Conservation (phyloP, 345 rosid genomes). For the Eucalyptus paniculata region DNA sequence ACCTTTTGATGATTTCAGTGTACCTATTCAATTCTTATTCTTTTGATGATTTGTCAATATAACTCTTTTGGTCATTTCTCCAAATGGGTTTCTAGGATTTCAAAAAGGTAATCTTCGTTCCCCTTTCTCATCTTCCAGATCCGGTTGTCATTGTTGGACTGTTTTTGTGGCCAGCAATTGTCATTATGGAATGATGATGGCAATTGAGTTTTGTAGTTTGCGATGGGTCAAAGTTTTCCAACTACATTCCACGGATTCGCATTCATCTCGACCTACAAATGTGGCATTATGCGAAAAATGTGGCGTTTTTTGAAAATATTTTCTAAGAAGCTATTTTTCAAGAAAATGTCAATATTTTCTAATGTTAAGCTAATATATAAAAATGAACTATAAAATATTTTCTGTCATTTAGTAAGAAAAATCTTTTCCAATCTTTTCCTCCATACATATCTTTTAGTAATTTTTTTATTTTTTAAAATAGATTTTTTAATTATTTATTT, state of each 20-base stretch:
- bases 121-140: not conserved
- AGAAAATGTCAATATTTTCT: no score
- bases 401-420: no score
- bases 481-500: no score
- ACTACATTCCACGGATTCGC: not conserved
- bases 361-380: fast-evolving
- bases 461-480: no score
- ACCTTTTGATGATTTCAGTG: fast-evolving
- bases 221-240: not conserved
- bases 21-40: no score
- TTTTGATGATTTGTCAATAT: no score
- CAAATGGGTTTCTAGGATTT: not conserved
- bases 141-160: not conserved
- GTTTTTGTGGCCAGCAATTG: not conserved
- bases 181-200: not conserved
- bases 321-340: fast-evolving
- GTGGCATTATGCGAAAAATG: no score
- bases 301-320: no score
- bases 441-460: no score
- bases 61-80: no score
- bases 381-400: no score
- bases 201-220: not conserved
- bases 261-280: not conserved
- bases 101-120: not conserved
- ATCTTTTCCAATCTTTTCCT: no score